Evolutionary conservation across 1,139 yeast species (phyloP).

Genomic region (Fermentozyma sake): DNA sequence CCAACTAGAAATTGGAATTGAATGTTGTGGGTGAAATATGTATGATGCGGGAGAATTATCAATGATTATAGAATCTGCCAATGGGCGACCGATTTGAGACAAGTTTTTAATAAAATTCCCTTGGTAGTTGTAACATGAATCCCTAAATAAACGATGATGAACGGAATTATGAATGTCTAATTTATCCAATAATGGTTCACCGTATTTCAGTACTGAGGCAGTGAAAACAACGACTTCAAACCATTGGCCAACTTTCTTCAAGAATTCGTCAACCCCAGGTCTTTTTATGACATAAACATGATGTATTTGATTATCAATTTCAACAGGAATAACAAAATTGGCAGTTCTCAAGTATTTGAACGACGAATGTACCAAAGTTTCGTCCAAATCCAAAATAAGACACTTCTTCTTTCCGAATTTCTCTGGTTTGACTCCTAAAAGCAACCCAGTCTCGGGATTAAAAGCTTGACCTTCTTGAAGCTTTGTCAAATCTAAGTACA

Average conservation of each 20-base stretch:
- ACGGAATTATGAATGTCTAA: constrained; percentile 69
- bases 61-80: constrained; percentile 78
- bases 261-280: constrained; percentile 96
- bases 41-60: constrained; percentile 98
- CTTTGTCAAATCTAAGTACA: constrained; percentile 49
- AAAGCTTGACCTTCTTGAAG: constrained; percentile 67
- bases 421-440: constrained; percentile 46
- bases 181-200: constrained; percentile 90
- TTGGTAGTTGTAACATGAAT: constrained; percentile 57
- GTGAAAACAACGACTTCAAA: constrained; percentile 96
- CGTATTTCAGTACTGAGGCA: constrained; percentile 91
- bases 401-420: constrained; percentile 63
- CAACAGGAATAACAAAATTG: constrained; percentile 76
- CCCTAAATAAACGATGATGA: constrained; percentile 91
- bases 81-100: constrained; percentile 90
- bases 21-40: constrained; percentile 95
- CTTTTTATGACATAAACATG: constrained; percentile 94
- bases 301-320: constrained; percentile 83
- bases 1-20: constrained; percentile 98
- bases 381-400: constrained; percentile 87
- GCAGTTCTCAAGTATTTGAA: constrained; percentile 89
- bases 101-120: constrained; percentile 93
- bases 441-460: constrained; percentile 56
- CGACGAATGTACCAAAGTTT: constrained; percentile 92
- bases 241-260: constrained; percentile 75